Percentiles rank a stretch among this genome's conserved stretches.
Evolutionary conservation across 805 yeast genomes (phyloP).

Genomic region (Zygosaccharomyces bisporus): DNA sequence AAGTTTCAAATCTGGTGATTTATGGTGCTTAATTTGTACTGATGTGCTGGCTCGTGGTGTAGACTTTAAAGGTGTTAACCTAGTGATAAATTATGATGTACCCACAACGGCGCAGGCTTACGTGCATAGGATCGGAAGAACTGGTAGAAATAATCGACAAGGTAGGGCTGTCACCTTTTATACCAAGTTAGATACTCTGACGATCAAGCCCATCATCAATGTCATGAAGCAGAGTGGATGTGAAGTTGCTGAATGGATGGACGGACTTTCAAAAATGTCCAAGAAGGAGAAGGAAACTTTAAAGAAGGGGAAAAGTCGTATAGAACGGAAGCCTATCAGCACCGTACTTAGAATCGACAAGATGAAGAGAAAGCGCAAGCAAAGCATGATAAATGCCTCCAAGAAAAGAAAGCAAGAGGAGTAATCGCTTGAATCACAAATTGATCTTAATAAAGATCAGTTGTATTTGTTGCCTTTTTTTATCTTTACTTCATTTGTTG

Average conservation of each 20-base stretch:
- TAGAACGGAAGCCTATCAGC: constrained; percentile 67
- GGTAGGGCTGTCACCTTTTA: constrained; percentile 91
- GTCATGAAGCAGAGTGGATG: constrained; percentile 94
- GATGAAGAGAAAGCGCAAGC: constrained; percentile 56
- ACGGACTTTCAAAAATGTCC: constrained; percentile 58
- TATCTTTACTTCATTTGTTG: constrained; percentile 6
- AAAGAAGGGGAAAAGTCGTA: constrained; percentile 47
- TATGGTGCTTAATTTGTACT: constrained; percentile 95
- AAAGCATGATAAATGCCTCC: constrained; percentile 73
- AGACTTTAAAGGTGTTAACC: constrained; percentile 91
- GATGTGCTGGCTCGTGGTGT: constrained; percentile 96
- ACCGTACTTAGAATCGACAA: constrained; percentile 74
- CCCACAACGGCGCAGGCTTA: constrained; percentile 92
- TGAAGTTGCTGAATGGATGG: constrained; percentile 76
- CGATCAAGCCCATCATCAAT: constrained; percentile 79
- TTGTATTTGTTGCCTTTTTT: not conserved
- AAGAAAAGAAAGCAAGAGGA: constrained; percentile 50
- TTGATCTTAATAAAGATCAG: not conserved
- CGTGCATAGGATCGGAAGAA: constrained; percentile 97
- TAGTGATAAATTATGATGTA: constrained; percentile 94
- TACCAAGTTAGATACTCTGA: constrained; percentile 79
- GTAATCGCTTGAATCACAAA: too few relatives aligned
- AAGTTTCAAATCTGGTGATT: constrained; percentile 80
- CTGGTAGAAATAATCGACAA: constrained; percentile 88
- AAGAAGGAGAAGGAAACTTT: constrained; percentile 59